Evolutionary conservation across 2,329 filamentous ascomycete species (phyloP), one percentile per base, ranked within the genome.

Genomic region (Nigrograna mackinnonii): DNA sequence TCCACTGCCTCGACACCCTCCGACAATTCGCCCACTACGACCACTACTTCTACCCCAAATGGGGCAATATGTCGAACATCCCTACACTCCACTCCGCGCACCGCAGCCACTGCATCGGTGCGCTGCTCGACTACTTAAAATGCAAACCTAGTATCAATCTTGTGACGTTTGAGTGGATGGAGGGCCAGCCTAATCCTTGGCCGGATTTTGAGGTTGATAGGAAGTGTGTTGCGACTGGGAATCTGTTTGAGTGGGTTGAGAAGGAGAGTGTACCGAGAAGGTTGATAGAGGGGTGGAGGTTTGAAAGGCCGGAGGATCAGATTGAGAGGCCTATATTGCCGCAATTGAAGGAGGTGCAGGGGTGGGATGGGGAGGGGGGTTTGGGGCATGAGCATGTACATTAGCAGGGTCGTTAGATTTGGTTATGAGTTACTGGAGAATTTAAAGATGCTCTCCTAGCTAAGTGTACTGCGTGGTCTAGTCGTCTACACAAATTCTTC

Each of bases 161-260:
- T 6, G n/a, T 40, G 11, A 33, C 37, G 6, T 22, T 5, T 11
- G 20, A 21, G 5, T 40, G 37, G 28, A 40, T 40, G 37, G 28
- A 40, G 17, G 28, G 17, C 12, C 37, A 40, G 28, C 6, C 17
- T 17, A 5, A 22, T 6, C 31, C 39, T 14, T 41, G 5, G 17
- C 39, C 39, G 16, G 39, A 41, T 22, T 35, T 35, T 21, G 28
- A 28, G 18, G n/a, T 17, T 26, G 13, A 20, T 7, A 6, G 39
- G 11, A 35, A 41, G 32, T 41, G 39, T 33, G 26, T 22, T 14
- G 21, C 32, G 4, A 21, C 14, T 12, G 28, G 22, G 17, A 28
- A 37, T 12, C 14, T 37, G 35, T 12, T 22, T 18, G 35, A 16
- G 12, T 37, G 12, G 20, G 24, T 24, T 13, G 33, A 18, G 6